Evolutionary conservation across 2,329 filamentous ascomycete species (phyloP).

Genomic region (Ophidiomyces ophidiicola): DNA sequence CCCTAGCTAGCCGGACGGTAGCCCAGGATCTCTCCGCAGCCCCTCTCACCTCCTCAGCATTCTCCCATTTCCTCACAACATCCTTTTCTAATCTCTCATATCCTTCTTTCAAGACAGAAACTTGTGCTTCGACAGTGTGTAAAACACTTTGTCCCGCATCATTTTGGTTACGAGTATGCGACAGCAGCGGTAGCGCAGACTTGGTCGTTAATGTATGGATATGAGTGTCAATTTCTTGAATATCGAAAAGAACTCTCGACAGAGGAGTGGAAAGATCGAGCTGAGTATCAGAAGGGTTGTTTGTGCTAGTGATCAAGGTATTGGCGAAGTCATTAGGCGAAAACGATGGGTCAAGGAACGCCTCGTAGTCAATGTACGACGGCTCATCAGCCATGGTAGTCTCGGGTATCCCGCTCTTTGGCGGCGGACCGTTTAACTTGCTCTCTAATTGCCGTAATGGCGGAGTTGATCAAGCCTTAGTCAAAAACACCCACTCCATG

Average conservation of each 20-base stretch:
- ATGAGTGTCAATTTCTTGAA: conserved; percentile 92
- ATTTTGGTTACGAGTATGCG: conserved; percentile 63
- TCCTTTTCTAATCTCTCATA: conserved; percentile 78
- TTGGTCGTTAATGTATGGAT: conserved; percentile 82
- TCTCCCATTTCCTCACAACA: conserved; percentile 71
- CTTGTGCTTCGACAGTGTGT: conserved; percentile 63
- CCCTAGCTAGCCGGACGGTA: conserved; percentile 62
- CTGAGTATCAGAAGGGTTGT: conserved; percentile 79
- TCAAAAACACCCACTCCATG: conserved; percentile 2
- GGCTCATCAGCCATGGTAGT: conserved; percentile 35
- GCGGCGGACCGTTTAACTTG: conserved; percentile 4
- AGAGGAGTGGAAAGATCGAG: conserved; percentile 90
- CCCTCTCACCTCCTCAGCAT: conserved; percentile 67
- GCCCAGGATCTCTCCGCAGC: conserved; percentile 70
- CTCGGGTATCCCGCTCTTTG: neutral
- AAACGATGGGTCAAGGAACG: conserved; percentile 75
- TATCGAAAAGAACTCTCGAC: conserved; percentile 86
- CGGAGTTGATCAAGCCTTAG: conserved; percentile 11
- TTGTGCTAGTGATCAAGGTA: conserved; percentile 73
- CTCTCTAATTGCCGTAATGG: conserved; percentile 11
- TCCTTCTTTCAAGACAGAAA: conserved; percentile 67
- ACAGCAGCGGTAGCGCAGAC: conserved; percentile 66
- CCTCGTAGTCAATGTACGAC: conserved; percentile 92
- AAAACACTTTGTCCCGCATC: conserved; percentile 61
- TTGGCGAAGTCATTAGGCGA: conserved; percentile 75